A percentile compares a stretch with the other conserved stretches of the same genome.
These are phyloP conservation scores for Leccinum barrowsii DNA, from an alignment of 768 basidiomycete genomes.

Conservation along the genomic window DNA sequence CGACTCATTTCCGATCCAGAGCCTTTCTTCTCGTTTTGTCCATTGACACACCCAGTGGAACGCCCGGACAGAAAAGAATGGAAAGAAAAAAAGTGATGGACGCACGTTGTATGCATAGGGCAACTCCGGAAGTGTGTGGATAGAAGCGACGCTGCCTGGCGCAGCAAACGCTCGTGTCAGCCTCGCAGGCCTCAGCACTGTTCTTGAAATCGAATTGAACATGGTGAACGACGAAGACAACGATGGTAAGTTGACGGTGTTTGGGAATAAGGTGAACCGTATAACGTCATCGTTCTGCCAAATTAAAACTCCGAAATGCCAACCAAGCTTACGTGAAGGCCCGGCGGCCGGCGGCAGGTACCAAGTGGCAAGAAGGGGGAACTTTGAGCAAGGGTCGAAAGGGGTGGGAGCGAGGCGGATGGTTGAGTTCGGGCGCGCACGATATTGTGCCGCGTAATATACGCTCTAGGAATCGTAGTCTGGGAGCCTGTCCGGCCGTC, in stretches of 20 bases:
- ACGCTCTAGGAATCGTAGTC: slow-evolving; percentile 12
- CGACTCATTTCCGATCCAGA: not conserved
- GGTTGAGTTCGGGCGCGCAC: not conserved
- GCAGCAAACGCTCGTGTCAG: slow-evolving; percentile 45
- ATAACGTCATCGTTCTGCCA: slow-evolving; percentile 11
- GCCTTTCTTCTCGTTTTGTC: not conserved
- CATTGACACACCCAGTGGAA: not conserved
- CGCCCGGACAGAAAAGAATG: not conserved
- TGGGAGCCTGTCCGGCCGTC: not conserved
- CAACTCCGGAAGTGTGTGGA: slow-evolving; percentile 75
- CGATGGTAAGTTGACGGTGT: not conserved
- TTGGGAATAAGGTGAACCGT: not conserved
- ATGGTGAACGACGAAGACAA: slow-evolving; percentile 28
- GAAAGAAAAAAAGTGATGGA: not conserved
- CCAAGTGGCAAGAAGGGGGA: no score
- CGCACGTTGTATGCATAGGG: slow-evolving; percentile 79
- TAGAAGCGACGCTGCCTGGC: slow-evolving; percentile 38
- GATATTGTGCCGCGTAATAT: slow-evolving; percentile 3
- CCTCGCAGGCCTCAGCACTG: slow-evolving; percentile 37
- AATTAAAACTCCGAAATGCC: no score
- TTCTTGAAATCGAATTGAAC: slow-evolving; percentile 45
- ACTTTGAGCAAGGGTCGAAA: no score
- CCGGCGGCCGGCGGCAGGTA: not conserved
- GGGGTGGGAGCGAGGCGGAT: not conserved
- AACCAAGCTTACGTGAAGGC: not conserved